Percentiles rank a stretch among this genome's conserved stretches.
Evolutionary conservation across 208 protist species (phyloP).

Genomic region (Trypanosoma lewisi): DNA sequence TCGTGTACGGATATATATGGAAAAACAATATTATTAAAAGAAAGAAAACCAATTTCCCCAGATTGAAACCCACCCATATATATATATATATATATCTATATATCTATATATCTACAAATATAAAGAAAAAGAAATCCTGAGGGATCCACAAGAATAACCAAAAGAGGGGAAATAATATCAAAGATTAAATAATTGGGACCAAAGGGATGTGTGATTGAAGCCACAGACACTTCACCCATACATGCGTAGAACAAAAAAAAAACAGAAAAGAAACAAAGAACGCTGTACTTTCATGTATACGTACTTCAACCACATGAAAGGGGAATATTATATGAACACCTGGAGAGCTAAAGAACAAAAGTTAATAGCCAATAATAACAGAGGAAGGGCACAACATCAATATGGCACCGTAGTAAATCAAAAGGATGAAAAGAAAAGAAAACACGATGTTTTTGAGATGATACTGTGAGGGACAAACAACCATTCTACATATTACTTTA

Average conservation of each 20-base stretch:
- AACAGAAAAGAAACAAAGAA: constrained; percentile 8
- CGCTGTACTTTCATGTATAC: constrained; percentile 11
- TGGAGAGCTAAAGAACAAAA: no score
- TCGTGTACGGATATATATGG: neutral
- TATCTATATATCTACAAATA: no score
- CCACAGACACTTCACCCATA: no score
- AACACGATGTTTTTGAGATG: neutral
- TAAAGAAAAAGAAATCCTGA: neutral
- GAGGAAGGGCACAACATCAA: neutral
- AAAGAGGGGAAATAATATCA: neutral
- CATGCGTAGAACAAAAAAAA: constrained; percentile 9
- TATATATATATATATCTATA: neutral
- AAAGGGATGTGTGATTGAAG: neutral
- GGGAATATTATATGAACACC: no score
- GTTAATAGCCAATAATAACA: neutral
- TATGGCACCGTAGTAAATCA: no score
- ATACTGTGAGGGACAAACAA: constrained; percentile 6
- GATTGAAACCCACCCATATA: neutral
- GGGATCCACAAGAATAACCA: neutral
- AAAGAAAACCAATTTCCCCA: neutral
- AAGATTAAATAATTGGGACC: neutral
- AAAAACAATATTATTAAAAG: no score
- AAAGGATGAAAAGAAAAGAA: constrained; percentile 23
- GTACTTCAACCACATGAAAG: no score
- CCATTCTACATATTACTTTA: no score